These are phyloP conservation scores for Phytophthora sansomeana DNA, from an alignment of 352 stramenopile genomes.

Conservation along the genomic window DNA sequence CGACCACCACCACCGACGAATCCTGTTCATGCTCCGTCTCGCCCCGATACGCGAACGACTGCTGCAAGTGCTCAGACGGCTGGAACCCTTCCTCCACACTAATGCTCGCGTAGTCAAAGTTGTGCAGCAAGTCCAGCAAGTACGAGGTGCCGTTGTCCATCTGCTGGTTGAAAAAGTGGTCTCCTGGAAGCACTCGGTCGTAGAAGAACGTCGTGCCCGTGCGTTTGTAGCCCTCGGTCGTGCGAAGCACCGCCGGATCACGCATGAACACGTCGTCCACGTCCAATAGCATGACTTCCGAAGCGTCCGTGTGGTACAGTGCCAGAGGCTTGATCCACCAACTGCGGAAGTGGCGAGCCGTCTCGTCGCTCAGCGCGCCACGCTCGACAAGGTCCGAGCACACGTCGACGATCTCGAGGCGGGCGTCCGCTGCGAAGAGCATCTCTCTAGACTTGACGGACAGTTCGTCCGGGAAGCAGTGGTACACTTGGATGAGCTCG, in stretches of 20 bases:
- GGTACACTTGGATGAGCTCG: conserved; percentile 61
- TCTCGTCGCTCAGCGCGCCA: conserved; percentile 8
- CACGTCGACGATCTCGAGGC: conserved; percentile 55
- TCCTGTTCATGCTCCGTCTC: conserved; percentile 59
- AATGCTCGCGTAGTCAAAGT: conserved; percentile 58
- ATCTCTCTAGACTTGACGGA: conserved; percentile 36
- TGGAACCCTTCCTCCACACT: conserved; percentile 31
- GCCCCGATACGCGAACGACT: conserved; percentile 53
- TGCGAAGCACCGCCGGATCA: conserved; percentile 49
- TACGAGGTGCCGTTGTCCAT: conserved; percentile 47
- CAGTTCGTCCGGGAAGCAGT: conserved; percentile 54
- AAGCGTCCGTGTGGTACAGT: conserved; percentile 52
- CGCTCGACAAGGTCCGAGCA: conserved; percentile 38
- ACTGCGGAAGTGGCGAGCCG: conserved; percentile 46
- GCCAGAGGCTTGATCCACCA: conserved; percentile 73
- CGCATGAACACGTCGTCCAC: conserved; percentile 59
- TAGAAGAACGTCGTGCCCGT: conserved; percentile 79
- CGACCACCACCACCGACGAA: conserved; percentile 63
- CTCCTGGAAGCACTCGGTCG: conserved; percentile 51
- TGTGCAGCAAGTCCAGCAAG: conserved; percentile 44
- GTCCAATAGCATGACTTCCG: conserved; percentile 64
- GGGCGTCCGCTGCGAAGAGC: conserved; percentile 35
- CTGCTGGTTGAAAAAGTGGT: conserved; percentile 43
- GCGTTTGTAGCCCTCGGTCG: conserved; percentile 44
- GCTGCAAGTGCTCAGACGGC: conserved; percentile 46